These are phyloP conservation scores for Penicillium expansum DNA, from an alignment of 2,329 filamentous ascomycete species.

Conservation along the genomic window DNA sequence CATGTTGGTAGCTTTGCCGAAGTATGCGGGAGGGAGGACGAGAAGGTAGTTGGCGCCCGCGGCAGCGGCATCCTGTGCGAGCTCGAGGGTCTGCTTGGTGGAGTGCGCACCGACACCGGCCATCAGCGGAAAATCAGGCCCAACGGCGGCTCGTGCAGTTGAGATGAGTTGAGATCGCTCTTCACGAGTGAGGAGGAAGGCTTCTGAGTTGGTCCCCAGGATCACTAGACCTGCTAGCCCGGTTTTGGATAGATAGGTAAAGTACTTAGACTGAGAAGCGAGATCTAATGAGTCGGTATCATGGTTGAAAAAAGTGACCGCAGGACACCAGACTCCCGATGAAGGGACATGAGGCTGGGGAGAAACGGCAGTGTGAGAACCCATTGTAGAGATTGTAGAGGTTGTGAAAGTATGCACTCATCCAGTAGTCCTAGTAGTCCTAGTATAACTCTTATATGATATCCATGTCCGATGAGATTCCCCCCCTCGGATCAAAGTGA, in stretches of 20 bases:
- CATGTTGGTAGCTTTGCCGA: slow-evolving; percentile 60
- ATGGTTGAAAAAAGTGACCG: slow-evolving; percentile 56
- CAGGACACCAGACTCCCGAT: slow-evolving; percentile 51
- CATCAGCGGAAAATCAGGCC: slow-evolving; percentile 57
- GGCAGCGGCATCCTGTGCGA: slow-evolving; percentile 56
- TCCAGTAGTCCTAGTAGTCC: neutral
- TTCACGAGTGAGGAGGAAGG: slow-evolving; percentile 58
- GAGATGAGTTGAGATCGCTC: slow-evolving; percentile 58
- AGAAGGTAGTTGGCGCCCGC: slow-evolving; percentile 63
- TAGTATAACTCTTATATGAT: neutral
- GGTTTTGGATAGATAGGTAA: slow-evolving; percentile 50
- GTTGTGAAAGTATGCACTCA: neutral
- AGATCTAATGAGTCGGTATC: slow-evolving; percentile 50
- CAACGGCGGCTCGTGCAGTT: slow-evolving; percentile 55
- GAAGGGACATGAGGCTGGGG: slow-evolving; percentile 19
- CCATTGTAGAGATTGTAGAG: slow-evolving; percentile 8
- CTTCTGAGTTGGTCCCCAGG: slow-evolving; percentile 56
- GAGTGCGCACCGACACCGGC: slow-evolving; percentile 64
- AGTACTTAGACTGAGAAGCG: slow-evolving; percentile 52
- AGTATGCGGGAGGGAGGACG: slow-evolving; percentile 63
- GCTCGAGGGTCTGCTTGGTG: slow-evolving; percentile 61
- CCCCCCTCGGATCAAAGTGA: neutral
- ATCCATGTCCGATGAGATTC: neutral
- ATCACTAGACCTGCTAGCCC: slow-evolving; percentile 54
- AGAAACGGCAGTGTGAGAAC: slow-evolving; percentile 11